These are phyloP conservation scores for Peribolospora baueri DNA, from an alignment of 768 basidiomycete species.

Conservation along the genomic window DNA sequence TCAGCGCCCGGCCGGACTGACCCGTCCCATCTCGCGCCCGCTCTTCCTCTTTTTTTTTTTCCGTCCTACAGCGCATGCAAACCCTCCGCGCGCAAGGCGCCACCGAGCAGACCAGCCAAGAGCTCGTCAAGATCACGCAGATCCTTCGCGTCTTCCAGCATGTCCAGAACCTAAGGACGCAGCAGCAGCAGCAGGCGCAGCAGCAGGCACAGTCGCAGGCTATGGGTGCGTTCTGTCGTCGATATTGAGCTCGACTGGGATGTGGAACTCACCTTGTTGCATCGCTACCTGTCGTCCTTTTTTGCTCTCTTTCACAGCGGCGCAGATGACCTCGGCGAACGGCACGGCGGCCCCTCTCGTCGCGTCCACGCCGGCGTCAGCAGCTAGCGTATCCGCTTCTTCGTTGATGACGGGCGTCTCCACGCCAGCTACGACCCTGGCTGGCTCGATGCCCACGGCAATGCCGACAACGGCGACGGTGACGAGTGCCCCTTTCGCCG, in stretches of 20 bases:
- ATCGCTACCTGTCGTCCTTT: neutral
- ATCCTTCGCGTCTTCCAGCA: constrained; percentile 20
- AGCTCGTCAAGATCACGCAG: constrained; percentile 24
- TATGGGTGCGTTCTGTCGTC: neutral
- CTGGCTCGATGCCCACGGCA: neutral
- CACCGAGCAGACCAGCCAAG: constrained; percentile 26
- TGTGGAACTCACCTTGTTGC: neutral
- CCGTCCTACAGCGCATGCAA: constrained; percentile 23
- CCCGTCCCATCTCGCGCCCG: neutral
- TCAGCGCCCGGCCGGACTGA: too few relatives aligned
- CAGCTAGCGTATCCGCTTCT: too few relatives aligned
- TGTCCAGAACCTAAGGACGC: neutral
- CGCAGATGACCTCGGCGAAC: neutral
- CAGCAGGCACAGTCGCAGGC: neutral
- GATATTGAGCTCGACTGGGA: neutral
- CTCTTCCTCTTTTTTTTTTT: neutral
- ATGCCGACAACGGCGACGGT: neutral
- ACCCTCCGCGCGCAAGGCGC: constrained; percentile 25
- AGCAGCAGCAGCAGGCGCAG: neutral
- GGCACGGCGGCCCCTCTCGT: too few relatives aligned
- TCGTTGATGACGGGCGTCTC: neutral
- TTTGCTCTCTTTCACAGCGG: neutral
- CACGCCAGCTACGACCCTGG: neutral
- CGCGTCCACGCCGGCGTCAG: too few relatives aligned
- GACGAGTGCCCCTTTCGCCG: neutral